phyloP scores from a whole-genome alignment of 192 early-diverging fungal species.

The Piromyces sp. region DNA sequence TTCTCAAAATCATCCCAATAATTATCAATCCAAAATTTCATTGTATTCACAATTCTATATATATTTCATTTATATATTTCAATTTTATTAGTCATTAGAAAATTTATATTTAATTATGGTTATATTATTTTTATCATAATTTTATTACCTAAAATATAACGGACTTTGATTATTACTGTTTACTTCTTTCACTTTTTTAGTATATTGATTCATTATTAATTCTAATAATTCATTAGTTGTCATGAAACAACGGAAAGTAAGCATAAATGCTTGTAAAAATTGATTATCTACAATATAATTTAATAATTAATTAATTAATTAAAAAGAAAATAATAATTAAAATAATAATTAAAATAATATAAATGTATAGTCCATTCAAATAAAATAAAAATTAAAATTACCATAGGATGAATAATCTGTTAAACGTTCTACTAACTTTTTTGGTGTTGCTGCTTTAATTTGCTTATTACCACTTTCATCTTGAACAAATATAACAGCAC shows the following conservation, averaged over 20 bases:
- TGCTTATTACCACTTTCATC: not conserved
- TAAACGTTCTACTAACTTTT: not conserved
- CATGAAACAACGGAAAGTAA: constrained; percentile 27
- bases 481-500: not conserved
- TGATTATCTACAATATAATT: constrained; percentile 27
- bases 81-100: no score
- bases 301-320: no score
- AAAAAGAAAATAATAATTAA: not conserved
- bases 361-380: not conserved
- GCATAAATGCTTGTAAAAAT: constrained; percentile 27
- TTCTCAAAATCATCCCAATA: constrained; percentile 35
- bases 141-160: not conserved
- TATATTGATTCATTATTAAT: constrained; percentile 11
- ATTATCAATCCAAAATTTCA: constrained; percentile 34
- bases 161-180: not conserved
- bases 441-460: not conserved
- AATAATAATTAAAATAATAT: not conserved
- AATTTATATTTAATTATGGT: no score
- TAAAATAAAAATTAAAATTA: not conserved
- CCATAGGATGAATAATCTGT: not conserved
- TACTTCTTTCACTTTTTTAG: constrained; percentile 1
- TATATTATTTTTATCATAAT: not conserved
- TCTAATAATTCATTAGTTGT: constrained; percentile 15
- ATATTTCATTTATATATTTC: not conserved
- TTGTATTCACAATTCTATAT: constrained; percentile 20